Evolutionary conservation across 192 early-diverging fungal genomes (phyloP).

Genomic region (Backusella psychrophila): DNA sequence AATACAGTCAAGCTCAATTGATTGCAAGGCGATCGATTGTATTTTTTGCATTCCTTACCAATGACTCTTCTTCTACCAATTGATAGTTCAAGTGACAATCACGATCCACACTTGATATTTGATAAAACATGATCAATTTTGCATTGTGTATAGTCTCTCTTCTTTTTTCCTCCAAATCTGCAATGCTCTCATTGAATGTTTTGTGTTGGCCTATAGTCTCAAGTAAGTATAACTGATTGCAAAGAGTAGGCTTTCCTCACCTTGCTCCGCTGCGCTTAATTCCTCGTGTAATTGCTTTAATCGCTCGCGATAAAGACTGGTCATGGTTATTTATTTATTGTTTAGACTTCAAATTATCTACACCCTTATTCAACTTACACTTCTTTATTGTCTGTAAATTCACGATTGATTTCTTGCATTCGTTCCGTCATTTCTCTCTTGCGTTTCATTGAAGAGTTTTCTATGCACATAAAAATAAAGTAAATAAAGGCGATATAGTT

Average conservation of each 20-base stretch:
- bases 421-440: conserved; percentile 11
- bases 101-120: conserved; percentile 6
- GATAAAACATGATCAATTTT: conserved; percentile 17
- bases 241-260: background rate
- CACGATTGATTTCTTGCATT: conserved; percentile 2
- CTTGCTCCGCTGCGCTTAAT: background rate
- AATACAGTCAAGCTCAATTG: no score
- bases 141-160: conserved; percentile 10
- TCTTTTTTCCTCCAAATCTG: background rate
- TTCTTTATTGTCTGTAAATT: conserved; percentile 13
- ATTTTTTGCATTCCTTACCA: background rate
- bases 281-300: conserved; percentile 10
- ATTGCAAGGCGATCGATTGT: background rate
- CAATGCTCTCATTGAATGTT: background rate
- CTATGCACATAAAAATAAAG: background rate
- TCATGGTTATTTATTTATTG: background rate
- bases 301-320: conserved; percentile 18
- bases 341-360: background rate
- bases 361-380: background rate
- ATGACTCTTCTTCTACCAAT: background rate
- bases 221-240: background rate
- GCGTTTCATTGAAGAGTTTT: background rate
- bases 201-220: background rate
- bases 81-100: background rate
- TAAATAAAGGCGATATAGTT: background rate